Percentiles rank a stretch among this genome's conserved stretches.
Conservation (phyloP, 306 rosid species). For the Casuarina glauca region DNA sequence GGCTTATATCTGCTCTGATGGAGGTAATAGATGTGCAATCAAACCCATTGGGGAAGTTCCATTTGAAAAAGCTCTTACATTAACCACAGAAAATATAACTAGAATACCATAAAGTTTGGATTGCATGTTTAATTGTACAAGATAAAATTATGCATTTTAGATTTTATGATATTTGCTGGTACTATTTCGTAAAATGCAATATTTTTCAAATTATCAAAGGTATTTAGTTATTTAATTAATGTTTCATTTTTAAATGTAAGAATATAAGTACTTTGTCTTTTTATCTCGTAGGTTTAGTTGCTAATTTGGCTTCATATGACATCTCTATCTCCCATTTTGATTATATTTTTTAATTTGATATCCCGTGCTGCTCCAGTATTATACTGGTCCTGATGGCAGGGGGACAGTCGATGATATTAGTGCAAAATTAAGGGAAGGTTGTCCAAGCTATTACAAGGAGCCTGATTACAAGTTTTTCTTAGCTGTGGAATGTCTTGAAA, state of each 20-base stretch:
- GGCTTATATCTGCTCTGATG: constrained; percentile 89
- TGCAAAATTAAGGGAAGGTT: constrained; percentile 85
- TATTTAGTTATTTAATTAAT: too few relatives aligned
- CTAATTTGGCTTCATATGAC: constrained; percentile 13
- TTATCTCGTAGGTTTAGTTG: not conserved
- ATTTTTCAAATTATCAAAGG: too few relatives aligned
- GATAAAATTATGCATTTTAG: too few relatives aligned
- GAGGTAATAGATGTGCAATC: constrained; percentile 61
- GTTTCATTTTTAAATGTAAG: too few relatives aligned
- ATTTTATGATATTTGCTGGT: too few relatives aligned
- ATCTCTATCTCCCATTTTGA: constrained; percentile 24
- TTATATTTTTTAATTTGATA: constrained; percentile 25
- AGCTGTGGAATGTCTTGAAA: constrained; percentile 95
- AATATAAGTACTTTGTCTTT: not conserved
- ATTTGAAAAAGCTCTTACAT: constrained; percentile 1
- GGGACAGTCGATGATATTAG: constrained; percentile 98
- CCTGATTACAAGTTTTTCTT: constrained; percentile 93
- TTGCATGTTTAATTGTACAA: too few relatives aligned
- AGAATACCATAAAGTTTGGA: too few relatives aligned
- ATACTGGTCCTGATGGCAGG: constrained; percentile 98
- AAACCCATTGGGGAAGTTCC: constrained; percentile 26
- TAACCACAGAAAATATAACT: not conserved
- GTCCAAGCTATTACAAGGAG: constrained; percentile 99
- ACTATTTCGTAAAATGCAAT: too few relatives aligned
- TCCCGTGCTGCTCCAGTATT: constrained; percentile 55